phyloP scores from a whole-genome alignment of 768 basidiomycete genomes.

The Mycena rebaudengoi region DNA sequence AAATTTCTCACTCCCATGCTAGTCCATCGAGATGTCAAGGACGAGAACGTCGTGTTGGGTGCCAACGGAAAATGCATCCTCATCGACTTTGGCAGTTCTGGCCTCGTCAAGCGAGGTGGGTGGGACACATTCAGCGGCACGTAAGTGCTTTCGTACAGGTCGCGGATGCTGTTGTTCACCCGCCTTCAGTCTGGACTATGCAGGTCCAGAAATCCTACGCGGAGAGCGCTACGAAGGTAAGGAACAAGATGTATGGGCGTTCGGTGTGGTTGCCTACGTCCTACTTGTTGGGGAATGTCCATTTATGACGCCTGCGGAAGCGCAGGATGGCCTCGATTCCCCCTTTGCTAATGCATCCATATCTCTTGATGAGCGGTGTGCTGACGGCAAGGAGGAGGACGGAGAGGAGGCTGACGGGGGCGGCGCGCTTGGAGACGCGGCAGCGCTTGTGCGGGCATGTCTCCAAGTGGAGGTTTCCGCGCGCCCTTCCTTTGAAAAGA shows the following conservation, averaged over 20 bases:
- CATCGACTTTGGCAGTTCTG: constrained; percentile 97
- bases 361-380: constrained; percentile 81
- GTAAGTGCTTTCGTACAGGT: constrained; percentile 56
- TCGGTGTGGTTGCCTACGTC: constrained; percentile 96
- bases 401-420: constrained; percentile 87
- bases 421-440: constrained; percentile 84
- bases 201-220: constrained; percentile 94
- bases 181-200: constrained; percentile 81
- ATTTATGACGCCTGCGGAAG: constrained; percentile 90
- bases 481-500: constrained; percentile 87
- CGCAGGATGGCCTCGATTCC: constrained; percentile 82
- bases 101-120: constrained; percentile 80
- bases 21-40: constrained; percentile 98
- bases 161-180: constrained; percentile 15
- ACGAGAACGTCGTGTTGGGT: constrained; percentile 93
- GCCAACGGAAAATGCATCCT: constrained; percentile 85
- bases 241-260: constrained; percentile 98
- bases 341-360: constrained; percentile 82
- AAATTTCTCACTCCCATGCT: constrained; percentile 16
- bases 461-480: constrained; percentile 79
- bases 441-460: constrained; percentile 84
- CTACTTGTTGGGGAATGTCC: constrained; percentile 93
- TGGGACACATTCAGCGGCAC: constrained; percentile 96
- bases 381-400: constrained; percentile 73
- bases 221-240: constrained; percentile 96